A percentile compares a stretch with the other conserved stretches of the same genome.
These are phyloP conservation scores for Trichoderma brevicompactum DNA, from an alignment of 2,329 filamentous ascomycete species.

Conservation along the genomic window DNA sequence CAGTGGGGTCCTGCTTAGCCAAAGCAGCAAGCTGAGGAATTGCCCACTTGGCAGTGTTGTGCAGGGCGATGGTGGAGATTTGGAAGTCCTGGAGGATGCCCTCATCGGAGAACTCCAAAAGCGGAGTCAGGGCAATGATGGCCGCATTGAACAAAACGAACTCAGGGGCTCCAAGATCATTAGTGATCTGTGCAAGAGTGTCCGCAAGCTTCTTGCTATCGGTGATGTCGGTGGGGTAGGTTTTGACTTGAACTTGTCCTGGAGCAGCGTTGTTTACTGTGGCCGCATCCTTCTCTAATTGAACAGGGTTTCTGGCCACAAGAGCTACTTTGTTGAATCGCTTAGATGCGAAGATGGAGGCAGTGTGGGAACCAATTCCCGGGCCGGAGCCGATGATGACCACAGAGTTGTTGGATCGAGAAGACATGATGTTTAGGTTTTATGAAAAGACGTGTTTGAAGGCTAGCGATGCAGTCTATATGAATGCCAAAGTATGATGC, in stretches of 20 bases:
- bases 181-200: slow-evolving; percentile 48
- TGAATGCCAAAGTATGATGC: neutral
- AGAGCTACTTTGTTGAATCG: slow-evolving; percentile 70
- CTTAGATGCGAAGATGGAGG: slow-evolving; percentile 77
- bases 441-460: neutral
- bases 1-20: slow-evolving; percentile 35
- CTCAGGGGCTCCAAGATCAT: slow-evolving; percentile 48
- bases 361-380: slow-evolving; percentile 90
- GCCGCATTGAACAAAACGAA: slow-evolving; percentile 59
- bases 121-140: slow-evolving; percentile 47
- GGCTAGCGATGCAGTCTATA: neutral
- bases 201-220: slow-evolving; percentile 44
- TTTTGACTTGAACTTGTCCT: slow-evolving; percentile 44
- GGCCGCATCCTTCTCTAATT: slow-evolving; percentile 45
- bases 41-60: slow-evolving; percentile 52
- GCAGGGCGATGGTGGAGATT: slow-evolving; percentile 54
- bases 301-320: slow-evolving; percentile 48
- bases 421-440: neutral
- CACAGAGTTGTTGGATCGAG: slow-evolving; percentile 24
- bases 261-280: slow-evolving; percentile 40
- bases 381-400: slow-evolving; percentile 90
- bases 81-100: slow-evolving; percentile 56
- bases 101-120: slow-evolving; percentile 48
- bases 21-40: slow-evolving; percentile 48
- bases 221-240: slow-evolving; percentile 50